phyloP scores from a whole-genome alignment of 306 rosid genomes.

The Begonia fuchsioides region DNA sequence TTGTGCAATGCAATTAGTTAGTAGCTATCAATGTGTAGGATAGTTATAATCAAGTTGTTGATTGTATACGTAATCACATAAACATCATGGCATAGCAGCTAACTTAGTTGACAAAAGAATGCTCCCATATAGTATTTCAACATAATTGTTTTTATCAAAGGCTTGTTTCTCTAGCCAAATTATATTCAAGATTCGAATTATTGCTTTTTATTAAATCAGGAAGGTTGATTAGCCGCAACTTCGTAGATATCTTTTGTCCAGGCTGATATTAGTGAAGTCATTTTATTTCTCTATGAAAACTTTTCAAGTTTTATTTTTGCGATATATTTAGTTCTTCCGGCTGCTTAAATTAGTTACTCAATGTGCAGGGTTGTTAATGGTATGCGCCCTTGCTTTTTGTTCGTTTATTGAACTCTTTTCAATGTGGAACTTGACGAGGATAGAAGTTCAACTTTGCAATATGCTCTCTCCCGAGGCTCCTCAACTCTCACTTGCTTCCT shows the following conservation, averaged over 20 bases:
- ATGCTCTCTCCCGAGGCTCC: slow-evolving; percentile 88
- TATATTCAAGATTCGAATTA: no score
- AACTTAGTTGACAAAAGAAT: no score
- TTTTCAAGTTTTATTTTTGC: background rate
- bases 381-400: slow-evolving; percentile 35
- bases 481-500: slow-evolving; percentile 59
- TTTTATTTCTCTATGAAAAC: no score
- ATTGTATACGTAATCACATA: no score
- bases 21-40: background rate
- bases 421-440: slow-evolving; percentile 97
- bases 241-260: no score
- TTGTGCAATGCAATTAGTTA: slow-evolving; percentile 21
- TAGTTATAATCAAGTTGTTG: background rate
- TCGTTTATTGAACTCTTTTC: slow-evolving; percentile 68
- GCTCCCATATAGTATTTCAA: no score
- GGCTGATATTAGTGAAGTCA: no score
- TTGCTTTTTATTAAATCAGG: no score
- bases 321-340: slow-evolving; percentile 10
- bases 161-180: no score
- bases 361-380: slow-evolving; percentile 59
- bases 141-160: no score
- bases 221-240: no score
- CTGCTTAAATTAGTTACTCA: slow-evolving; percentile 8
- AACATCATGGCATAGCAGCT: no score
- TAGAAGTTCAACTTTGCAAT: slow-evolving; percentile 91